These are phyloP conservation scores for Ilex asprella DNA, from an alignment of 257 asterid genomes.

Conservation along the genomic window DNA sequence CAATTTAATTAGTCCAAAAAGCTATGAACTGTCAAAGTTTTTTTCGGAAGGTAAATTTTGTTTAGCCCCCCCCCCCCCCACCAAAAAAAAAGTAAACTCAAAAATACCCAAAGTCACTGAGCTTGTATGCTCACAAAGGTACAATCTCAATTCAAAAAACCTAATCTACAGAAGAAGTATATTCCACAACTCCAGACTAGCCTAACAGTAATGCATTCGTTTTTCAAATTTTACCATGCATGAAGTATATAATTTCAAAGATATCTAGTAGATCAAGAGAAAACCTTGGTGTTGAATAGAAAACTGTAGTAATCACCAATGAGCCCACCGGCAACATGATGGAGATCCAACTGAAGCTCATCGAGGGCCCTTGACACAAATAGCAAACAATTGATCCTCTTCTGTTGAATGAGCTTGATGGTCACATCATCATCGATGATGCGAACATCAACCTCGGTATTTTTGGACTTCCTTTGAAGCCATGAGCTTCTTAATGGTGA, in stretches of 20 bases:
- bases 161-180: too few relatives aligned
- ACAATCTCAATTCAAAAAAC: too few relatives aligned
- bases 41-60: neutral
- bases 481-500: neutral
- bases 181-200: neutral
- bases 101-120: neutral
- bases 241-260: neutral
- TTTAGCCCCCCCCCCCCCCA: neutral
- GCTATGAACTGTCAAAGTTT: neutral
- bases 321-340: neutral
- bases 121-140: neutral
- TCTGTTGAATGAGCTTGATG: neutral
- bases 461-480: neutral
- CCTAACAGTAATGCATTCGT: neutral
- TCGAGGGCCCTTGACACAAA: neutral
- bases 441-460: neutral
- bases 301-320: neutral
- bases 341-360: neutral
- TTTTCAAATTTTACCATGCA: neutral
- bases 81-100: neutral
- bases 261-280: neutral
- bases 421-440: neutral
- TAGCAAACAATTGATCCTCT: neutral
- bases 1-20: neutral
- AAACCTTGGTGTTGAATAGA: slow-evolving; percentile 3